Conservation (phyloP, 768 basidiomycete species). For the Pleurotus djamor region DNA sequence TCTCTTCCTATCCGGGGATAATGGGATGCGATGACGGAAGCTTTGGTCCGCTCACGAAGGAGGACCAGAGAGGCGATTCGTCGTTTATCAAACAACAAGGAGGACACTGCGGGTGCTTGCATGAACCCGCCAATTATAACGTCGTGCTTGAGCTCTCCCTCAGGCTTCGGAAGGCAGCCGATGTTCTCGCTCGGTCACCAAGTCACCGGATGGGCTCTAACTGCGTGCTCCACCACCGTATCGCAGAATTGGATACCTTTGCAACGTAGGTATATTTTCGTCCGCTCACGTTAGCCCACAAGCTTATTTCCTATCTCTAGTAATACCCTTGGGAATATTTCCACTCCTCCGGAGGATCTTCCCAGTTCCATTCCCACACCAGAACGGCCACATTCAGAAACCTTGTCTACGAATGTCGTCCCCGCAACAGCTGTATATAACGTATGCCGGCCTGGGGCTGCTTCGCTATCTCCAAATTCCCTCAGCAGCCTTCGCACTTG, state of each 20-base stretch:
- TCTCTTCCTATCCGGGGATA: conserved; percentile 31
- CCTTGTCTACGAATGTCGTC: conserved; percentile 5
- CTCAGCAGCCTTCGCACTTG: conserved; percentile 24
- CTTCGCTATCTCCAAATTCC: conserved; percentile 11
- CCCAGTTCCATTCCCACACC: conserved; percentile 12
- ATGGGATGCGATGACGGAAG: conserved; percentile 19
- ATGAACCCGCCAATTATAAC: conserved; percentile 51
- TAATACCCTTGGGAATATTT: conserved; percentile 36
- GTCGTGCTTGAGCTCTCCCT: conserved; percentile 66
- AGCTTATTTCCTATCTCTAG: conserved; percentile 24
- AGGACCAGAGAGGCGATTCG: conserved; percentile 17
- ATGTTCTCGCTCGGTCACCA: conserved; percentile 47
- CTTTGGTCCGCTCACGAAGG: conserved; percentile 14
- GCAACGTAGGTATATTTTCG: conserved; percentile 40
- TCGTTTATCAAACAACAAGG: conserved; percentile 23
- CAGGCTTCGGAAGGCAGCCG: conserved; percentile 56
- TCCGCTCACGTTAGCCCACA: neutral
- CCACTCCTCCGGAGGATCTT: conserved; percentile 23
- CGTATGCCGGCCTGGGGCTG: conserved; percentile 13
- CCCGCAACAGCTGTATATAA: conserved; percentile 12
- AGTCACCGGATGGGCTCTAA: conserved; percentile 32
- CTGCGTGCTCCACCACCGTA: conserved; percentile 36
- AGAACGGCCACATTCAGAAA: conserved; percentile 12
- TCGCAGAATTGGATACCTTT: conserved; percentile 46
- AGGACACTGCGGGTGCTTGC: conserved; percentile 57